phyloP scores from a whole-genome alignment of 1,284 basidiomycete species.

The Sporisorium sorghi region DNA sequence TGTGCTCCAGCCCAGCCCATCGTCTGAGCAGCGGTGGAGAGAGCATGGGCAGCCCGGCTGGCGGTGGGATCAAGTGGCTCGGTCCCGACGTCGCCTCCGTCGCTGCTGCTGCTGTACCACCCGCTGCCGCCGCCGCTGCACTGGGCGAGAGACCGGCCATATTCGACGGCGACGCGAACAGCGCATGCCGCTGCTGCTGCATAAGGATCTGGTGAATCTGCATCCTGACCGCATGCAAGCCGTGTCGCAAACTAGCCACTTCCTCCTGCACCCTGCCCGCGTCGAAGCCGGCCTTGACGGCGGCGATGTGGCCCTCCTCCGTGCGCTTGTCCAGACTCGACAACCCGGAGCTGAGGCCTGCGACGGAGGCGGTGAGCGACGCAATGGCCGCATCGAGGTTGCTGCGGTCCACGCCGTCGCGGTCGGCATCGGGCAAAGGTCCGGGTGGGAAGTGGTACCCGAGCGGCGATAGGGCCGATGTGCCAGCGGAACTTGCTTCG shows the following conservation, averaged over 20 bases:
- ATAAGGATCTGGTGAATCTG: constrained; percentile 54
- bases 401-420: constrained; percentile 19
- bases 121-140: neutral
- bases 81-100: neutral
- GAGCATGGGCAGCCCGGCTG: constrained; percentile 21
- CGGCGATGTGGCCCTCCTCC: constrained; percentile 50
- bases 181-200: constrained; percentile 43
- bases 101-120: neutral
- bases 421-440: neutral
- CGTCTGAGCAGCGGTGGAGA: constrained; percentile 37
- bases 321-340: constrained; percentile 37
- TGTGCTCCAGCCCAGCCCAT: constrained; percentile 48
- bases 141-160: neutral
- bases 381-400: constrained; percentile 33
- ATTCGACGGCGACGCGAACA: constrained; percentile 19
- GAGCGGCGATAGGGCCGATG: constrained; percentile 6
- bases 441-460: constrained; percentile 4
- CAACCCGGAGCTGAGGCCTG: constrained; percentile 22
- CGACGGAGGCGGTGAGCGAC: constrained; percentile 26
- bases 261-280: constrained; percentile 52
- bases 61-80: neutral
- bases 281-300: constrained; percentile 49
- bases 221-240: constrained; percentile 52
- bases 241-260: constrained; percentile 48
- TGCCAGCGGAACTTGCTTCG: constrained; percentile 5